These are phyloP conservation scores for Cucumis sativus DNA, from an alignment of 306 rosid species.

Conservation along the genomic window Cucumber_9930_V3 NC_026657.2:988001-988500, in stretches of 20 bases:
- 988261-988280: slow-evolving; percentile 26
- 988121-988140: slow-evolving; percentile 11
- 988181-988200: slow-evolving; percentile 30
- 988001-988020: background rate
- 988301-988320: slow-evolving; percentile 18
- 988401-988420: background rate
- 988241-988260: slow-evolving; percentile 23
- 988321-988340: background rate
- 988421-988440: background rate
- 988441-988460: background rate
- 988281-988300: slow-evolving; percentile 25
- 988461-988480: background rate
- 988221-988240: slow-evolving; percentile 22
- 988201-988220: slow-evolving; percentile 44
- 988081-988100: background rate
- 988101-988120: background rate
- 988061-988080: background rate
- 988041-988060: slow-evolving; percentile 21
- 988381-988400: slow-evolving; percentile 4
- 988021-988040: slow-evolving; percentile 20
- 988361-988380: background rate
- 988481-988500: background rate
- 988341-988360: background rate
- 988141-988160: slow-evolving; percentile 15
- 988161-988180: slow-evolving; percentile 33